phyloP scores from a whole-genome alignment of 2,329 filamentous ascomycete genomes.

The Sclerotinia nivalis region DNA sequence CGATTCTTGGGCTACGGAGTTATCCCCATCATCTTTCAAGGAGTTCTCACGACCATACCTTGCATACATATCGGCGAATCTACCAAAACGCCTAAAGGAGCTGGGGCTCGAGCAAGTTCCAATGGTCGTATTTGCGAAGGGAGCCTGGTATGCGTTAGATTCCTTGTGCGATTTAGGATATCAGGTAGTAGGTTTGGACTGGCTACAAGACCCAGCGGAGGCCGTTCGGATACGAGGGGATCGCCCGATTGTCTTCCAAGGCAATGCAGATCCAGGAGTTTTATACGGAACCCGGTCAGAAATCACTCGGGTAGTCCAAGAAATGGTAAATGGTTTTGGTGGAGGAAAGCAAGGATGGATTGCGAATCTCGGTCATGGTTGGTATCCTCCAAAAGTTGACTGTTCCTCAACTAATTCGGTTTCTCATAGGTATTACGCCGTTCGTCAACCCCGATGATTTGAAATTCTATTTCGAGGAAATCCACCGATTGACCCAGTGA shows the following conservation, averaged over 20 bases:
- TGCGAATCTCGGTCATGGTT: conserved; percentile 92
- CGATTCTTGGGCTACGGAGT: conserved; percentile 95
- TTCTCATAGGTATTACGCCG: conserved; percentile 75
- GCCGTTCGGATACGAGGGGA: conserved; percentile 78
- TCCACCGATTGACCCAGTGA: conserved; percentile 64
- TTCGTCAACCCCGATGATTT: conserved; percentile 92
- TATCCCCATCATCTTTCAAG: conserved; percentile 81
- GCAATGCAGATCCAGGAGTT: conserved; percentile 92
- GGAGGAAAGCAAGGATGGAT: conserved; percentile 89
- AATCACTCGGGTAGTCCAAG: conserved; percentile 79
- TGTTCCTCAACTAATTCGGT: conserved; percentile 30
- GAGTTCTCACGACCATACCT: conserved; percentile 86
- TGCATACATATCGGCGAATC: conserved; percentile 75
- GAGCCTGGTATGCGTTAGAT: conserved; percentile 92
- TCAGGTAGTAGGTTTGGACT: conserved; percentile 91
- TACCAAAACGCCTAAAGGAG: conserved; percentile 73
- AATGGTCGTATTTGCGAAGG: conserved; percentile 98
- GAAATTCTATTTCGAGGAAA: conserved; percentile 90
- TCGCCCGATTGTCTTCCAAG: conserved; percentile 77
- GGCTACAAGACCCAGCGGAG: conserved; percentile 85
- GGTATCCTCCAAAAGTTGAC: conserved; percentile 39
- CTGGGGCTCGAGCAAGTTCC: conserved; percentile 79
- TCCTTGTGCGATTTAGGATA: conserved; percentile 86
- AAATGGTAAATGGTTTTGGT: conserved; percentile 86
- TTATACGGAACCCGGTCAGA: conserved; percentile 80